Evolutionary conservation across 148 eudicot genomes (phyloP), one percentile per base, ranked within the genome.

Genomic region (Rheum nobile): DNA sequence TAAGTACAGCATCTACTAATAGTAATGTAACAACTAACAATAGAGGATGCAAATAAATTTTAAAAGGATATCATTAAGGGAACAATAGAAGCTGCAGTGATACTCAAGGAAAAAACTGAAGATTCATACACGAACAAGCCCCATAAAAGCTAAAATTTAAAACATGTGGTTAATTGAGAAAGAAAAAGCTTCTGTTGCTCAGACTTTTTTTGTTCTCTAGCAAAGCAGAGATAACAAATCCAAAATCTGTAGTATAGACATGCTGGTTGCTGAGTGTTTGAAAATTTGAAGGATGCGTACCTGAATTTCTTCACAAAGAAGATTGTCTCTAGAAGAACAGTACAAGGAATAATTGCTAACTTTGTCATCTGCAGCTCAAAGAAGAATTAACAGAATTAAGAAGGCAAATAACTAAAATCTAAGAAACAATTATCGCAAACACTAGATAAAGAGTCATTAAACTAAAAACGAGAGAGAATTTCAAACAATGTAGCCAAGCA

Each of bases 261-360:
- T 26, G 65, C 17, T 11, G 32, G 31, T 57, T 57, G 5, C 17
- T 26, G 16, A 26, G 65, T 50, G 10, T 22, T 57, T 57, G 34
- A 57, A 26, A 26, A 9, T 2, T 32, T 26, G 3, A 50, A 50
- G 19, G 9, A 50, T 50, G 22, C 65, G 11, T 57, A 84, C 89
- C 89, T 86, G 85, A 86, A 86, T 42, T 57, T 78, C 79, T 82
- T 86, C 75, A 79, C 73, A 75, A 84, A 82, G 85, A 86, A 84
- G 44, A 86, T 75, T 55, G 85, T 82, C 81, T 86, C 89, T 76
- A 86, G 38, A 73, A 86, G 81, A 39, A 86, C 89, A 4, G 89
- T 86, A 65, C 85, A 86, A 6, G 89, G 89, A 31, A 86, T 86
- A 75, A 86, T 86, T 35, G 89, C 89, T 80, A 86, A 70, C 77